Percentiles rank a stretch among this genome's conserved stretches.
phyloP scores from a whole-genome alignment of 768 basidiomycete genomes.

The Candolleomyces eurysporus region DNA sequence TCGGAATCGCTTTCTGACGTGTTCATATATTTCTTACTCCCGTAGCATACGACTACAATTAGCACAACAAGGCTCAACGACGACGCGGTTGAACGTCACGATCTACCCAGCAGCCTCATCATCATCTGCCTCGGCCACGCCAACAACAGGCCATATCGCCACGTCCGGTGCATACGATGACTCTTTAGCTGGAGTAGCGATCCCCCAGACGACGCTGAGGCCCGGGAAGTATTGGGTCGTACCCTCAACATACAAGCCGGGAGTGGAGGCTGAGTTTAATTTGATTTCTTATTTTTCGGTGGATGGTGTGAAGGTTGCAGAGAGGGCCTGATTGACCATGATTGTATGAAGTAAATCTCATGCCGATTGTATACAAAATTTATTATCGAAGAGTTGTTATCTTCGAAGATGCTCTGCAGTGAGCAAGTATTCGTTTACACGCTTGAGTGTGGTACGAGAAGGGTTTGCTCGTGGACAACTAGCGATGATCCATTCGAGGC shows the following conservation, averaged over 20 bases:
- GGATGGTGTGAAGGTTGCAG: slow-evolving; percentile 21
- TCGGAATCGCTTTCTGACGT: slow-evolving; percentile 38
- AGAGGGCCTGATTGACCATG: neutral
- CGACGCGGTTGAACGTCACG: slow-evolving; percentile 58
- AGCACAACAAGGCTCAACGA: slow-evolving; percentile 37
- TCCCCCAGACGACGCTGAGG: slow-evolving; percentile 46
- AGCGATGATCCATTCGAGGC: slow-evolving; percentile 86
- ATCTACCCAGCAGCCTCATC: slow-evolving; percentile 41
- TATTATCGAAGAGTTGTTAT: neutral
- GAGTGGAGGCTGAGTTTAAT: slow-evolving; percentile 53
- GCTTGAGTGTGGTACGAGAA: slow-evolving; percentile 66
- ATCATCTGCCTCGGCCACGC: slow-evolving; percentile 19
- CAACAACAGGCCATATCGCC: slow-evolving; percentile 33
- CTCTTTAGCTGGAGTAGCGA: slow-evolving; percentile 67
- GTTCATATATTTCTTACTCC: neutral
- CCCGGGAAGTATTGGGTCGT: slow-evolving; percentile 71
- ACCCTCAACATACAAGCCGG: slow-evolving; percentile 71
- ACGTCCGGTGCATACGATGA: slow-evolving; percentile 86
- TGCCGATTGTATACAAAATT: too few species aligned
- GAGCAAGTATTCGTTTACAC: slow-evolving; percentile 34
- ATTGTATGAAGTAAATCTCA: too few species aligned
- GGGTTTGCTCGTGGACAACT: slow-evolving; percentile 79
- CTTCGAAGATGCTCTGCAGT: slow-evolving; percentile 3
- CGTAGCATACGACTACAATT: slow-evolving; percentile 71
- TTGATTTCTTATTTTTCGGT: slow-evolving; percentile 58